phyloP scores from a whole-genome alignment of 2,329 filamentous ascomycete genomes.

The Colletotrichum sp. region DNA sequence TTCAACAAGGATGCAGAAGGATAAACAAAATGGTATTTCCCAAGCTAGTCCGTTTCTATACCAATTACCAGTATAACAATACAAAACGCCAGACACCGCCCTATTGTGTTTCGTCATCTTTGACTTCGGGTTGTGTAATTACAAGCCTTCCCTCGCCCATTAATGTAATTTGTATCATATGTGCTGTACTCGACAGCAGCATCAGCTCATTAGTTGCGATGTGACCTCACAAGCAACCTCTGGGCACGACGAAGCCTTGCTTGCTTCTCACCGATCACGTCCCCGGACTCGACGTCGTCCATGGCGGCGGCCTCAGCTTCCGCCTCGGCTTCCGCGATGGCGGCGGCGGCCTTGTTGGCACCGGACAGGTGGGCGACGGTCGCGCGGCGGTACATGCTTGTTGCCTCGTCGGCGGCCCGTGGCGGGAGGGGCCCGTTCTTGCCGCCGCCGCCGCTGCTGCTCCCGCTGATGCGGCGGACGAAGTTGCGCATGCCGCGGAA shows the following conservation, averaged over 20 bases:
- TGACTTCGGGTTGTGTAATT: background rate
- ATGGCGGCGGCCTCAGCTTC: conserved; percentile 25
- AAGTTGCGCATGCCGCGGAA: conserved; percentile 18
- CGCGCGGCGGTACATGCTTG: conserved; percentile 15
- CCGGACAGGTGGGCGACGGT: background rate
- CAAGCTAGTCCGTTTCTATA: background rate
- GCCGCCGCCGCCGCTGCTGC: background rate
- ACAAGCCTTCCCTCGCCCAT: background rate
- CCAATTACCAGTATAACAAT: background rate
- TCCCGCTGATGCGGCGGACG: conserved; percentile 15
- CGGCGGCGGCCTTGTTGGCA: background rate
- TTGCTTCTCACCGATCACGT: conserved; percentile 35
- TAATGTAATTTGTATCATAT: background rate
- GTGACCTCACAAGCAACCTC: conserved; percentile 33
- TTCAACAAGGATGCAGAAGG: background rate
- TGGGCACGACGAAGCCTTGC: conserved; percentile 46
- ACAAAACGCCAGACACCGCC: background rate
- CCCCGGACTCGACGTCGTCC: conserved; percentile 23
- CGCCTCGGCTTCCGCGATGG: conserved; percentile 19
- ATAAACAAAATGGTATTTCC: conserved; percentile 4
- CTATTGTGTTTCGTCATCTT: background rate
- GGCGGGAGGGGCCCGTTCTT: conserved; percentile 9
- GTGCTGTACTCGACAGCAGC: background rate
- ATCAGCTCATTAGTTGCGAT: background rate
- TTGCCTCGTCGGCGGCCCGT: conserved; percentile 7